Evolutionary conservation across 2,329 filamentous ascomycete species (phyloP).

Genomic region (Aspergillus aculeatus): DNA sequence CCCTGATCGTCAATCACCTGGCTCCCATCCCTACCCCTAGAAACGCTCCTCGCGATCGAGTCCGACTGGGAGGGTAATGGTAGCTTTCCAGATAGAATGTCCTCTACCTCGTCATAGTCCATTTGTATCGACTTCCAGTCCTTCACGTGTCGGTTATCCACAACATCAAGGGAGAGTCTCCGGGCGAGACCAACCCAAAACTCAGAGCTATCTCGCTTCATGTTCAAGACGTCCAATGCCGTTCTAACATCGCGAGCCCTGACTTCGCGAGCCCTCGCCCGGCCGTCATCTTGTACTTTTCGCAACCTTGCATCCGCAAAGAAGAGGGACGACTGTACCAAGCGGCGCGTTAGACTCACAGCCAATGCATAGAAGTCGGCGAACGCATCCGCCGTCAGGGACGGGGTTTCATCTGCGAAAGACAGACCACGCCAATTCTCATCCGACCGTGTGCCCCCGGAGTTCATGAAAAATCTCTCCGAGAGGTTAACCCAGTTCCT

Average conservation of each 20-base stretch:
- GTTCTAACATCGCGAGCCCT: constrained; percentile 53
- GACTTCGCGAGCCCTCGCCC: constrained; percentile 36
- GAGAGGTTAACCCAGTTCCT: constrained; percentile 64
- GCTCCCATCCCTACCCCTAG: background rate
- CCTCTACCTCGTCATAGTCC: constrained; percentile 45
- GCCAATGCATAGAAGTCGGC: constrained; percentile 70
- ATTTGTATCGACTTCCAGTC: constrained; percentile 30
- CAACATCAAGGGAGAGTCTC: constrained; percentile 54
- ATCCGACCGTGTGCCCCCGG: constrained; percentile 52
- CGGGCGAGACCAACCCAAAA: constrained; percentile 56
- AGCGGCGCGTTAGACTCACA: constrained; percentile 65
- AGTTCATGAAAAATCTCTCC: constrained; percentile 72
- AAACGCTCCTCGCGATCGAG: constrained; percentile 11
- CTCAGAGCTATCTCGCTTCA: constrained; percentile 47
- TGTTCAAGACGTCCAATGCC: constrained; percentile 54
- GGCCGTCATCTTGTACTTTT: constrained; percentile 40
- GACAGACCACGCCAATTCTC: constrained; percentile 67
- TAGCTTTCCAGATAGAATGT: constrained; percentile 30
- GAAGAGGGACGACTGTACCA: constrained; percentile 69
- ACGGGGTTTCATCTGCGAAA: constrained; percentile 56
- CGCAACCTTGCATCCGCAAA: constrained; percentile 69
- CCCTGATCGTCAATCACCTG: background rate
- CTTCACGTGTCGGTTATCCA: constrained; percentile 37
- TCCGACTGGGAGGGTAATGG: constrained; percentile 9
- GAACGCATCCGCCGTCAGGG: constrained; percentile 73